These are phyloP conservation scores for Stagonosporopsis vannaccii DNA, from an alignment of 2,329 filamentous ascomycete species.

Conservation along the genomic window DNA sequence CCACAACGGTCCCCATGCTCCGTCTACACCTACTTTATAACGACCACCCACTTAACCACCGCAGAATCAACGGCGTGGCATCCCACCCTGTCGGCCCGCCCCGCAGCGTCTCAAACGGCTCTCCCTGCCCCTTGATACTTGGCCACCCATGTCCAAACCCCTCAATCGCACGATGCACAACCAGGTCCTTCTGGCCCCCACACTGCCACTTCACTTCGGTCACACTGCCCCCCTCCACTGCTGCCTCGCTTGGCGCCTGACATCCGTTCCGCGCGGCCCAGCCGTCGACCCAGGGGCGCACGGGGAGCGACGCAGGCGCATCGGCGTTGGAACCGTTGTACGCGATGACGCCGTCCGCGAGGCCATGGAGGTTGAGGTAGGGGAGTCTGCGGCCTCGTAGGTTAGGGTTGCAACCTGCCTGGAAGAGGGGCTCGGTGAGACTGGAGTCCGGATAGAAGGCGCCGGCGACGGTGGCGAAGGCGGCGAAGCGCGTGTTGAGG, in stretches of 20 bases:
- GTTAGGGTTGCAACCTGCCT: constrained; percentile 16
- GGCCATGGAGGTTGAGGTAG: constrained; percentile 31
- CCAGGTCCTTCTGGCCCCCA: constrained; percentile 17
- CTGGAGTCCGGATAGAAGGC: constrained; percentile 50
- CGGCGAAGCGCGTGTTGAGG: constrained; percentile 53
- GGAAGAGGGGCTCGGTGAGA: constrained; percentile 30
- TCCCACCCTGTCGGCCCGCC: constrained; percentile 31
- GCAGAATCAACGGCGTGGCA: constrained; percentile 26
- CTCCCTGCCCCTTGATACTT: constrained; percentile 23
- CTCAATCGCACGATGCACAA: constrained; percentile 25
- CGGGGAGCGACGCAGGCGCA: constrained; percentile 23
- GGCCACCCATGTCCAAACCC: constrained; percentile 39
- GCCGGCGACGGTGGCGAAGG: constrained; percentile 56
- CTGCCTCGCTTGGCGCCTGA: not conserved
- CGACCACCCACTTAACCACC: constrained; percentile 32
- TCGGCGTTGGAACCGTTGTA: constrained; percentile 30
- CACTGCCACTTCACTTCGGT: constrained; percentile 27
- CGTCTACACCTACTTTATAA: constrained; percentile 2
- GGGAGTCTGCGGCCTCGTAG: constrained; percentile 18
- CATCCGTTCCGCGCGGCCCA: constrained; percentile 25
- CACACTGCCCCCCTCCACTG: constrained; percentile 22
- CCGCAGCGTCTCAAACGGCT: constrained; percentile 29
- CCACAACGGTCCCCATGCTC: not conserved
- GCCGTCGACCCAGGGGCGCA: constrained; percentile 21
- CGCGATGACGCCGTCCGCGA: constrained; percentile 31